phyloP scores from a whole-genome alignment of 2,329 filamentous ascomycete genomes.

The Polytolypa hystricis region DNA sequence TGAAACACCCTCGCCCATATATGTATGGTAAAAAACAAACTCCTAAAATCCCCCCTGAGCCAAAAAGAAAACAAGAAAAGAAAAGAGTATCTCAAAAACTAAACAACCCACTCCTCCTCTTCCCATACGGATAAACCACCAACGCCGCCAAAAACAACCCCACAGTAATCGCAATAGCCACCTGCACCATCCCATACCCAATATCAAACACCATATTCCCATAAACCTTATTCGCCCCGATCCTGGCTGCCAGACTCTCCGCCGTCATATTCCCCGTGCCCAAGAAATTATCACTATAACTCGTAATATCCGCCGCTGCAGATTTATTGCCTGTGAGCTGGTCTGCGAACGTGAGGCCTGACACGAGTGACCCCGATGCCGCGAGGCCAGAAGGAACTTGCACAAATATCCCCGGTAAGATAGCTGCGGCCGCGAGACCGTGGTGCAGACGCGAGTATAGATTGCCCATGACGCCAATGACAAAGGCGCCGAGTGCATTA shows the following conservation, averaged over 20 bases:
- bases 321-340: constrained; percentile 36
- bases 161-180: constrained; percentile 38
- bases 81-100: constrained; percentile 33
- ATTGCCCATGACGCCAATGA: constrained; percentile 67
- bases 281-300: constrained; percentile 9
- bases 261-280: neutral
- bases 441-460: constrained; percentile 62
- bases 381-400: constrained; percentile 51
- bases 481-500: constrained; percentile 65
- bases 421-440: constrained; percentile 70
- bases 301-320: constrained; percentile 6
- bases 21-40: too few species aligned
- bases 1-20: too few species aligned
- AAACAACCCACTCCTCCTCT: constrained; percentile 36
- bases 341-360: constrained; percentile 46
- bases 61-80: neutral
- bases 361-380: constrained; percentile 46
- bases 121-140: constrained; percentile 37
- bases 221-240: constrained; percentile 24
- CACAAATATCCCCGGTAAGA: constrained; percentile 76
- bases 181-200: constrained; percentile 37
- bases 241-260: constrained; percentile 11
- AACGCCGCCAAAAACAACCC: constrained; percentile 37
- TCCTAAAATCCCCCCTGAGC: neutral
- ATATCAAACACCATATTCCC: constrained; percentile 30